Evolutionary conservation across 1,139 yeast species (phyloP).

Genomic region (Hemisphaericaspora subhashii): DNA sequence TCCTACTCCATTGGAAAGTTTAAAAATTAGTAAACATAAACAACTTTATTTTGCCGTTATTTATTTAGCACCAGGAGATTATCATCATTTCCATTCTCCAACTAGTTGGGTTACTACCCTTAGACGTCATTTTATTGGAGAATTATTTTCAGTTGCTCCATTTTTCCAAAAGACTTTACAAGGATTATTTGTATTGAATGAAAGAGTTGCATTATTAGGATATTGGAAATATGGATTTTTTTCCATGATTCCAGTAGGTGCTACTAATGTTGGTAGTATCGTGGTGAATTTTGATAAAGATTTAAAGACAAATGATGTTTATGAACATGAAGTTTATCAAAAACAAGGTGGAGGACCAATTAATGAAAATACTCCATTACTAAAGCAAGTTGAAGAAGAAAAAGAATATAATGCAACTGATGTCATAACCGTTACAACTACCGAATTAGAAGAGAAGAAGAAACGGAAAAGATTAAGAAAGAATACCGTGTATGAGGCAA

Average conservation of each 20-base stretch:
- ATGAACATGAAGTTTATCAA: slow-evolving; percentile 54
- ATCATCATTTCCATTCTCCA: slow-evolving; percentile 96
- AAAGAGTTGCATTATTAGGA: slow-evolving; percentile 92
- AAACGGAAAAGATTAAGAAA: slow-evolving; percentile 50
- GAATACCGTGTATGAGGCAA: slow-evolving; percentile 92
- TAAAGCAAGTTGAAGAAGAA: slow-evolving; percentile 14
- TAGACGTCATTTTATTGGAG: slow-evolving; percentile 95
- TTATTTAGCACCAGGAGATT: slow-evolving; percentile 97
- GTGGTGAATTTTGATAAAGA: slow-evolving; percentile 90
- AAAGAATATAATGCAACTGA: slow-evolving; percentile 16
- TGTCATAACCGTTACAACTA: slow-evolving; percentile 16
- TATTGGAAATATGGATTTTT: slow-evolving; percentile 97
- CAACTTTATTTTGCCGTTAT: slow-evolving; percentile 86
- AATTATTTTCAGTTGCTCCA: slow-evolving; percentile 94
- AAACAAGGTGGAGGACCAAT: slow-evolving; percentile 13
- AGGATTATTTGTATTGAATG: slow-evolving; percentile 88
- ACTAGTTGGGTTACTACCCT: slow-evolving; percentile 92
- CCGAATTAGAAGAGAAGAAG: slow-evolving; percentile 16
- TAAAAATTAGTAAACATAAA: slow-evolving; percentile 33
- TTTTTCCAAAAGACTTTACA: slow-evolving; percentile 86
- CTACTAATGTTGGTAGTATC: slow-evolving; percentile 97
- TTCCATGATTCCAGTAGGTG: slow-evolving; percentile 99
- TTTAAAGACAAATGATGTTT: slow-evolving; percentile 75
- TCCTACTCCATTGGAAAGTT: slow-evolving; percentile 34
- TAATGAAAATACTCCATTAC: slow-evolving; percentile 37